phyloP scores from a whole-genome alignment of 257 asterid genomes.

The Nicotiana obtusifolia region DNA sequence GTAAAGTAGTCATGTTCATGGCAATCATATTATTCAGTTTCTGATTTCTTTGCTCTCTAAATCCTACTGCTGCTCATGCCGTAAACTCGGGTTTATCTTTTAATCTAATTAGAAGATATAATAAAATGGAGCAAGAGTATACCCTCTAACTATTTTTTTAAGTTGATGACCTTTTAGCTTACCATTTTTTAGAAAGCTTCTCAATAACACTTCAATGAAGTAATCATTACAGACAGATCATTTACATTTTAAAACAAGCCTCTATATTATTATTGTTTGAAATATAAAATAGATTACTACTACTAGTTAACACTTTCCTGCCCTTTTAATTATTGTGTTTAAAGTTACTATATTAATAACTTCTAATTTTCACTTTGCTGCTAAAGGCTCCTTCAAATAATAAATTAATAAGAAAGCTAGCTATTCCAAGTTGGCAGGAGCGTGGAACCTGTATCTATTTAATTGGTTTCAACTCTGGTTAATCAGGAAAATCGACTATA shows the following conservation, averaged over 20 bases:
- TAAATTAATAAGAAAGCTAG: background rate
- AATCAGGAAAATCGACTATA: background rate
- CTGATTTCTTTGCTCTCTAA: background rate
- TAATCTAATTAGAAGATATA: background rate
- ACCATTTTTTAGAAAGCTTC: background rate
- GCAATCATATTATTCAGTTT: slow-evolving; percentile 5
- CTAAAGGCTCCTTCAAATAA: background rate
- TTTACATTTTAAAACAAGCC: background rate
- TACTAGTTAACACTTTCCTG: background rate
- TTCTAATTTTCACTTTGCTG: background rate
- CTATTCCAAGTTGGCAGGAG: slow-evolving; percentile 5
- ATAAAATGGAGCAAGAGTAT: background rate
- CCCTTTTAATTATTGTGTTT: slow-evolving; percentile 1
- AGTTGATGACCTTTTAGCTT: background rate
- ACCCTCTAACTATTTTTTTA: background rate
- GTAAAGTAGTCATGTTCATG: slow-evolving; percentile 2
- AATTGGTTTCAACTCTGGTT: background rate
- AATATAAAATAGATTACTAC: background rate
- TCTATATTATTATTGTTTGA: background rate
- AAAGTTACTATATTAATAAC: background rate
- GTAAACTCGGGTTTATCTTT: background rate
- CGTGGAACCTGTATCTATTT: background rate
- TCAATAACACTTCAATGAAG: background rate
- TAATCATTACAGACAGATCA: background rate
- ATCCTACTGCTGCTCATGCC: slow-evolving; percentile 8